phyloP scores from a whole-genome alignment of 306 rosid genomes.

The Gastrolobium bilobum region DNA sequence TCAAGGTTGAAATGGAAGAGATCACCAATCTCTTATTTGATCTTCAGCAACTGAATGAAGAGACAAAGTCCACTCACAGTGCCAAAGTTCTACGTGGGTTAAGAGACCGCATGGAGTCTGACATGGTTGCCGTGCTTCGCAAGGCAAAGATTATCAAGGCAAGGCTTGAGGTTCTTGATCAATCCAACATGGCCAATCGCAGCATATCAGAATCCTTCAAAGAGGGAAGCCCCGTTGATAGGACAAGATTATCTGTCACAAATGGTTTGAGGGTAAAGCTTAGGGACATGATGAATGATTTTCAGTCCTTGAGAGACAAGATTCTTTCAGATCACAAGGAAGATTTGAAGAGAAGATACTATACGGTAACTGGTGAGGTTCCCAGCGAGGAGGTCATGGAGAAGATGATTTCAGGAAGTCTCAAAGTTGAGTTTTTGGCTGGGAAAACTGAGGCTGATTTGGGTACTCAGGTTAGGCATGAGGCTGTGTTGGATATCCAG shows the following conservation, averaged over 20 bases:
- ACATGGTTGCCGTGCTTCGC: conserved; percentile 81
- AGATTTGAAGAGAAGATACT: conserved; percentile 82
- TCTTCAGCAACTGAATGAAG: conserved; percentile 78
- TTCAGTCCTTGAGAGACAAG: conserved; percentile 75
- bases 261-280: conserved; percentile 82
- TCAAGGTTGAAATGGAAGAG: conserved; percentile 89
- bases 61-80: conserved; percentile 84
- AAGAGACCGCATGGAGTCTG: conserved; percentile 82
- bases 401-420: conserved; percentile 69
- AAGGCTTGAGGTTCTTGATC: conserved; percentile 71
- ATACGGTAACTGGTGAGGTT: conserved; percentile 63
- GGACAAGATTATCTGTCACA: conserved; percentile 78
- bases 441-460: conserved; percentile 75
- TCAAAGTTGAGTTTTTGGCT: conserved; percentile 69
- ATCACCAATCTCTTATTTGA: conserved; percentile 90
- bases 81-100: conserved; percentile 85
- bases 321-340: conserved; percentile 80
- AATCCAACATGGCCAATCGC: conserved; percentile 70
- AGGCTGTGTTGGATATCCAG: conserved; percentile 81
- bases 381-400: conserved; percentile 80
- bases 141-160: conserved; percentile 71
- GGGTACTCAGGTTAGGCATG: conserved; percentile 73
- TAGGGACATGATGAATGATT: conserved; percentile 79
- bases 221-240: conserved; percentile 71
- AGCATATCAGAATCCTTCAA: conserved; percentile 58